A percentile compares a stretch with the other conserved stretches of the same genome.
Conservation (phyloP, 2,329 filamentous ascomycete species). For the Botryotinia calthae region DNA sequence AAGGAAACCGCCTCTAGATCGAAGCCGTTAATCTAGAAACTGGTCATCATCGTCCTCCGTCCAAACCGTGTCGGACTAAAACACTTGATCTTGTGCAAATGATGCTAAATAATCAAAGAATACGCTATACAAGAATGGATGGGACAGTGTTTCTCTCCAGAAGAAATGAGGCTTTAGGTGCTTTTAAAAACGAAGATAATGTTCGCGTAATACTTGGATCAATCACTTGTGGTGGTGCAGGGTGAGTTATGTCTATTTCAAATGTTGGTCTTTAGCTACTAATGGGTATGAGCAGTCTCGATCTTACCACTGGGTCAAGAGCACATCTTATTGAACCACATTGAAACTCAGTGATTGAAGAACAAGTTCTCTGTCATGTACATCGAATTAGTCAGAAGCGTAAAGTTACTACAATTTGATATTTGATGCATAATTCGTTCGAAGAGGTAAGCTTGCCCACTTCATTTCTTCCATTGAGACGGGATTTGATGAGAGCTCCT, state of each 20-base stretch:
- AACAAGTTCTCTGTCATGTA: conserved; percentile 28
- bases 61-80: too few species aligned
- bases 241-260: conserved; percentile 39
- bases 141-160: conserved; percentile 46
- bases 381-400: conserved; percentile 33
- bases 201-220: conserved; percentile 49
- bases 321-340: conserved; percentile 37
- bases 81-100: conserved; percentile 46
- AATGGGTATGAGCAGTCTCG: conserved; percentile 13
- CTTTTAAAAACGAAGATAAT: conserved; percentile 42
- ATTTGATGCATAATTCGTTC: conserved; percentile 34
- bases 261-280: not conserved
- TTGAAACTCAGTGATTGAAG: conserved; percentile 37
- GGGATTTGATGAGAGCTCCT: not conserved
- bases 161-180: conserved; percentile 42
- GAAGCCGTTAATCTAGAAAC: too few species aligned
- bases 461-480: too few species aligned
- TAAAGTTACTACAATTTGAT: conserved; percentile 33
- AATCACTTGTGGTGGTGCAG: conserved; percentile 51
- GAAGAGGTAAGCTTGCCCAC: conserved; percentile 26
- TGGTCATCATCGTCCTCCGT: too few species aligned
- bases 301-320: conserved; percentile 29
- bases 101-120: conserved; percentile 40
- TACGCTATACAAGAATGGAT: conserved; percentile 47
- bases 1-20: too few species aligned